Percentiles rank a stretch among this genome's conserved stretches.
Conservation (phyloP, 2,329 filamentous ascomycete species). For the Ophiocordyceps camponoti-floridani region DNA sequence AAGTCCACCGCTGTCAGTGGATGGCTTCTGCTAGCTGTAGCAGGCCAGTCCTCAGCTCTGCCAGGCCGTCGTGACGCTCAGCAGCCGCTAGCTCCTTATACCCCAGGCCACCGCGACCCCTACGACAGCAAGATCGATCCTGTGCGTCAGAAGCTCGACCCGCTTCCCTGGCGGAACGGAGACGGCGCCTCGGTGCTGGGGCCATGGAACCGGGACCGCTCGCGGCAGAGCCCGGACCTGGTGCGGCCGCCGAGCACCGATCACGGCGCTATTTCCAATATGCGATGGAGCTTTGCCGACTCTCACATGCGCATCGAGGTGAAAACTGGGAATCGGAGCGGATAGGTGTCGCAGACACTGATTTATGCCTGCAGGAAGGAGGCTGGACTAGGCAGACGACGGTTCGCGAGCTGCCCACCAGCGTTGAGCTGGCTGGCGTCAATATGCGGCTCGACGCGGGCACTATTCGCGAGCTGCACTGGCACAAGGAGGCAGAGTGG, state of each 20-base stretch:
- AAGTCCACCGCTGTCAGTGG: slow-evolving; percentile 8
- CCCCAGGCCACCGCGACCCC: slow-evolving; percentile 39
- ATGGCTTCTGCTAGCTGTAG: slow-evolving; percentile 10
- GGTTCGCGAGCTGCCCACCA: slow-evolving; percentile 42
- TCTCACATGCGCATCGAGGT: slow-evolving; percentile 47
- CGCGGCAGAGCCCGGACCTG: slow-evolving; percentile 53
- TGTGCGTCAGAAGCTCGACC: slow-evolving; percentile 40
- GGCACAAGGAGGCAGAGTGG: slow-evolving; percentile 71
- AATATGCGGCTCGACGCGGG: slow-evolving; percentile 62
- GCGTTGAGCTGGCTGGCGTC: slow-evolving; percentile 55
- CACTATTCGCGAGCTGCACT: slow-evolving; percentile 61
- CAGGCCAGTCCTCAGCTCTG: slow-evolving; percentile 3
- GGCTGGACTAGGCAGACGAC: slow-evolving; percentile 65
- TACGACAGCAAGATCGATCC: slow-evolving; percentile 45
- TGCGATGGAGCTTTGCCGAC: slow-evolving; percentile 55
- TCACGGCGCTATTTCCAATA: slow-evolving; percentile 50
- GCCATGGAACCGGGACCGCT: slow-evolving; percentile 49
- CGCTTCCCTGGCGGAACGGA: slow-evolving; percentile 46
- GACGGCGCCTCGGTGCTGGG: slow-evolving; percentile 48
- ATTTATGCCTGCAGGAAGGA: slow-evolving; percentile 34
- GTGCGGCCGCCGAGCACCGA: slow-evolving; percentile 58
- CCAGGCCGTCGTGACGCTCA: slow-evolving; percentile 11
- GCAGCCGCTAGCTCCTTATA: slow-evolving; percentile 39
- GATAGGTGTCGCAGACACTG: background rate
- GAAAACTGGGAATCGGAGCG: slow-evolving; percentile 5